Base-by-base conservation (phyloP, 176 grass and related monocot species). In the Alopecurus myosuroides region DNA sequence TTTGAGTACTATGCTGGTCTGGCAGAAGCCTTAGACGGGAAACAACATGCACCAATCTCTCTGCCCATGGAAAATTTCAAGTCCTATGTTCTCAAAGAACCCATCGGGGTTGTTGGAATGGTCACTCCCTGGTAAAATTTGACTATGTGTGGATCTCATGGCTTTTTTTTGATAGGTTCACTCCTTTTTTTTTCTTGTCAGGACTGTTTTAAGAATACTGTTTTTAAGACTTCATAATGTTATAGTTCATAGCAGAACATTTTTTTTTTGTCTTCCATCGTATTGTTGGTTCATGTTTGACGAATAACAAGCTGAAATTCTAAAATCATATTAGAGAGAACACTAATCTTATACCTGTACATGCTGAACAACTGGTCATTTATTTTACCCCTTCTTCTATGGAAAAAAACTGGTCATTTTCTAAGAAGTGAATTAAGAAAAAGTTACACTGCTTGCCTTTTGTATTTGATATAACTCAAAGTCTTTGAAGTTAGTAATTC, bases 1-100 rank as follows among this genome's bases (percentile, higher is more conserved):
- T 98, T 98, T 58, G 93, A 95, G 83, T 98, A 92, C 40, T 98
- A 92, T 88, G 91, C 96, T 76, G 91, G 86, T 90, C 89, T 95
- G 65, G 96, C 91, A 9, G 91, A 98, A 80, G 89, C 81, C 36
- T 92, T 98, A 76, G 96, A 95, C 81, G 72, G 69, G 61, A 98
- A 94, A 79, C 96, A 98, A 88, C 85, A 52, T 51, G 64, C 91
- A 58, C 87, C 89, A 64, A 81, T 98, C 44, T 95, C 87, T 63
- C 80, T 98, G 65, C 96, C 96, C 28, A 88, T 98, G 93, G 82
- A 98, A 74, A 93, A 82, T 34, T 98, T 98, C 74, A 91, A 95
- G 87, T 90, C 88, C 1, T 85, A 93, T 80, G 68, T 82, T 57
- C 88, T 95, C 18, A 98, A 88, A 85, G 96, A 98, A 88, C 93